A percentile compares a stretch with the other conserved stretches of the same genome.
Conservation (phyloP, 805 yeast genomes). For the Brettanomyces naardenensis region DNA sequence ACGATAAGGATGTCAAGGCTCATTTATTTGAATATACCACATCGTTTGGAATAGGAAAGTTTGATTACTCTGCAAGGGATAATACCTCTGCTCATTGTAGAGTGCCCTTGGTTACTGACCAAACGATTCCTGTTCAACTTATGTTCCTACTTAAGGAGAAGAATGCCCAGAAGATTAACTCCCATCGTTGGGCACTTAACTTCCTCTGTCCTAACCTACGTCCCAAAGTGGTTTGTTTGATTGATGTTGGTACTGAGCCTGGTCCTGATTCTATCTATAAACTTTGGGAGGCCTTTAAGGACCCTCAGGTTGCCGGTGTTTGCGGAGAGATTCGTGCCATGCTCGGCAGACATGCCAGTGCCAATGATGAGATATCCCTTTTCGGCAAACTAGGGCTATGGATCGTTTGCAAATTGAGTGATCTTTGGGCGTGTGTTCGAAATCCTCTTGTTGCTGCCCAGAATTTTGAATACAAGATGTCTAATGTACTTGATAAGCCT, state of each 20-base stretch:
- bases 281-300: conserved; percentile 78
- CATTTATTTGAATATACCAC: conserved; percentile 93
- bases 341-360: conserved; percentile 24
- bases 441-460: conserved; percentile 89
- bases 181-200: conserved; percentile 95
- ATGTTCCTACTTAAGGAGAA: conserved; percentile 83
- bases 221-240: conserved; percentile 73
- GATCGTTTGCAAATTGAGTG: conserved; percentile 39
- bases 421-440: conserved; percentile 45
- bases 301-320: conserved; percentile 86
- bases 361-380: conserved; percentile 24
- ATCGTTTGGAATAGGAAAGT: conserved; percentile 61
- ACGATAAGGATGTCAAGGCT: conserved; percentile 71
- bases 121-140: conserved; percentile 73
- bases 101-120: conserved; percentile 58
- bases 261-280: conserved; percentile 79
- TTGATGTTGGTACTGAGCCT: conserved; percentile 95
- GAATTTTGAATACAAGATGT: conserved; percentile 92
- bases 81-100: conserved; percentile 27
- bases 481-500: conserved; percentile 90
- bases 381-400: conserved; percentile 16
- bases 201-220: conserved; percentile 76
- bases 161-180: conserved; percentile 84
- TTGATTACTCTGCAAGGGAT: conserved; percentile 37
- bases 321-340: conserved; percentile 94